Conservation (phyloP, 345 rosid species). For the Sonneratia caseolaris region DNA sequence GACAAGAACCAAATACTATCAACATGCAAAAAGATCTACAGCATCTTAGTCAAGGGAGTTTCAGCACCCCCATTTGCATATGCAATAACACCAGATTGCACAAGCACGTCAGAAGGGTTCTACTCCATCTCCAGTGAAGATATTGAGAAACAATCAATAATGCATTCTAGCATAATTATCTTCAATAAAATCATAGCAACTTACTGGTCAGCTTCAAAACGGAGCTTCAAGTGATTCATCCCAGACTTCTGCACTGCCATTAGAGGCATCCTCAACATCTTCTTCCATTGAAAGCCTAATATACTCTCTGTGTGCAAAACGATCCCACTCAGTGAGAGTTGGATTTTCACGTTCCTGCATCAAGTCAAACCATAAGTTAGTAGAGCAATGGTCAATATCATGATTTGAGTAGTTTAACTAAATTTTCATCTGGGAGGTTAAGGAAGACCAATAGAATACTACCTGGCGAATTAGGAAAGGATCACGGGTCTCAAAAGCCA, state of each 20-base stretch:
- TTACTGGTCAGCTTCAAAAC: slow-evolving; percentile 40
- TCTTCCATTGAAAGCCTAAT: slow-evolving; percentile 98
- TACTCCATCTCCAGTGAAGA: background rate
- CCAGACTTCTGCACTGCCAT: slow-evolving; percentile 98
- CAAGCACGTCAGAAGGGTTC: background rate
- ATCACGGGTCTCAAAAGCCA: slow-evolving; percentile 96
- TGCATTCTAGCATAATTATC: background rate
- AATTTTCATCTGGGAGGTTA: background rate
- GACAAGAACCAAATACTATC: background rate
- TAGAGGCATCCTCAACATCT: slow-evolving; percentile 94
- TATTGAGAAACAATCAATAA: background rate
- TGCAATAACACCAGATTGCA: background rate
- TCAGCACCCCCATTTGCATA: background rate
- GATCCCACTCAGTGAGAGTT: slow-evolving; percentile 95
- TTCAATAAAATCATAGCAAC: background rate
- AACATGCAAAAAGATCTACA: background rate
- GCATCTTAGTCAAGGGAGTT: background rate
- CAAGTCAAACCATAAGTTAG: background rate
- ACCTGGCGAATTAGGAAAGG: slow-evolving; percentile 99
- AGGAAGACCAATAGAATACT: slow-evolving; percentile 5
- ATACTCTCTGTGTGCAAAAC: slow-evolving; percentile 96
- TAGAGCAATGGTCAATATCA: background rate
- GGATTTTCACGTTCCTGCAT: slow-evolving; percentile 93
- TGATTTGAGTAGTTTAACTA: background rate
- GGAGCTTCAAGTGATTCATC: slow-evolving; percentile 96